Evolutionary conservation across 805 yeast genomes (phyloP).

Genomic region (Spathaspora boniae): DNA sequence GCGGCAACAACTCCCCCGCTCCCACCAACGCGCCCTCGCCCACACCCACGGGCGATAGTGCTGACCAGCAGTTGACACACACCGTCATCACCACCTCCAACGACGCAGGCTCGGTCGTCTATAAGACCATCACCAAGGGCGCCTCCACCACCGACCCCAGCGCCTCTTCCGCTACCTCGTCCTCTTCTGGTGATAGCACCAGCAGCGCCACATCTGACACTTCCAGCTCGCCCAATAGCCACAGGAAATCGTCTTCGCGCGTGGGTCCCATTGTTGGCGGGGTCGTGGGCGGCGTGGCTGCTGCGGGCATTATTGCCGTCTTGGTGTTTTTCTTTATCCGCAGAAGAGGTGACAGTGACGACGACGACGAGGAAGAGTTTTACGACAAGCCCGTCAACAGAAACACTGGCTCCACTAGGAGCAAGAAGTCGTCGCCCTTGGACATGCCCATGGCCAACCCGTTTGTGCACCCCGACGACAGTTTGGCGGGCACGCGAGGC

Average conservation of each 20-base stretch:
- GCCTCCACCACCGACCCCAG: not conserved
- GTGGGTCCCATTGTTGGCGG: slow-evolving; percentile 43
- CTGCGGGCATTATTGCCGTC: slow-evolving; percentile 20
- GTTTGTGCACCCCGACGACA: slow-evolving; percentile 58
- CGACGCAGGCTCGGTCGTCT: slow-evolving; percentile 7
- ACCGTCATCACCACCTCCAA: slow-evolving; percentile 7
- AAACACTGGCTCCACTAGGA: slow-evolving; percentile 11
- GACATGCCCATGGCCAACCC: slow-evolving; percentile 54
- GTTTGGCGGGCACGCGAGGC: slow-evolving; percentile 17
- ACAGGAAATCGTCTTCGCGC: slow-evolving; percentile 20
- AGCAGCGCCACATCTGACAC: slow-evolving; percentile 4
- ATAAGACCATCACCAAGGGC: slow-evolving; percentile 10
- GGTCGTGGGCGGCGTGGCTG: slow-evolving; percentile 43
- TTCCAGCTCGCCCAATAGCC: not conserved
- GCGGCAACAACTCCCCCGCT: no score
- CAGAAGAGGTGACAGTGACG: slow-evolving; percentile 23
- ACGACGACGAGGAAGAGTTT: slow-evolving; percentile 35
- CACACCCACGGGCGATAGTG: no score
- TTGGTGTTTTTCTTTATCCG: slow-evolving; percentile 30
- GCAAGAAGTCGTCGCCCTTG: slow-evolving; percentile 25
- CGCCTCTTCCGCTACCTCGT: slow-evolving; percentile 4
- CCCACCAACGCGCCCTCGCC: no score
- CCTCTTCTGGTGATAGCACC: slow-evolving; percentile 7
- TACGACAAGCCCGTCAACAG: slow-evolving; percentile 17
- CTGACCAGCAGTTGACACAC: no score